phyloP scores from a whole-genome alignment of 768 basidiomycete species.

The Saitozyma sp. region DNA sequence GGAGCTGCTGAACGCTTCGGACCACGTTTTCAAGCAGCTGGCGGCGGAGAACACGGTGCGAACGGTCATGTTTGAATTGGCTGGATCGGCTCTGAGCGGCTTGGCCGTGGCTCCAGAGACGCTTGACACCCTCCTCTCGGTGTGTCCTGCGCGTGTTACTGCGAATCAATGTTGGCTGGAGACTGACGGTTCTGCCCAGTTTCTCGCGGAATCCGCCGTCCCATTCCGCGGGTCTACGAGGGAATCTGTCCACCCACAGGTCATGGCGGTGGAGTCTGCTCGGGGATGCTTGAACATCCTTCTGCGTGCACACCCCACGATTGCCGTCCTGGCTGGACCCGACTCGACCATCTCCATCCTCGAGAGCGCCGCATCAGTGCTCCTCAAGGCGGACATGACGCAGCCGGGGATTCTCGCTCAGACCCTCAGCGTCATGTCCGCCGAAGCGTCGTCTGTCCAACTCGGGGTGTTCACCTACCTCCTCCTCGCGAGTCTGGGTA shows the following conservation, averaged over 20 bases:
- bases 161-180: neutral
- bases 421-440: slow-evolving; percentile 8
- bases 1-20: slow-evolving; percentile 14
- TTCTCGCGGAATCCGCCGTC: too few species aligned
- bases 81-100: slow-evolving; percentile 22
- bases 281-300: slow-evolving; percentile 26
- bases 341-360: slow-evolving; percentile 9
- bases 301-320: slow-evolving; percentile 21
- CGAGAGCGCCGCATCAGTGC: slow-evolving; percentile 14
- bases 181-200: too few species aligned
- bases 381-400: slow-evolving; percentile 24
- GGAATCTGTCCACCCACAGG: too few species aligned
- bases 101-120: slow-evolving; percentile 18
- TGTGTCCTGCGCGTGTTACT: neutral
- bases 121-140: slow-evolving; percentile 19
- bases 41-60: slow-evolving; percentile 25
- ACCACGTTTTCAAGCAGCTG: slow-evolving; percentile 2
- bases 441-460: slow-evolving; percentile 25
- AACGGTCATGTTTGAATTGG: slow-evolving; percentile 25
- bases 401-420: slow-evolving; percentile 15
- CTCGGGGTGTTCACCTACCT: slow-evolving; percentile 28
- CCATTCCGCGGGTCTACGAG: too few species aligned
- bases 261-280: too few species aligned
- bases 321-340: slow-evolving; percentile 7
- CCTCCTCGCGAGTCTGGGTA: slow-evolving; percentile 14